Base-by-base conservation (phyloP, 768 basidiomycete genomes). In the Phanerodontia chrysosporium region DNA sequence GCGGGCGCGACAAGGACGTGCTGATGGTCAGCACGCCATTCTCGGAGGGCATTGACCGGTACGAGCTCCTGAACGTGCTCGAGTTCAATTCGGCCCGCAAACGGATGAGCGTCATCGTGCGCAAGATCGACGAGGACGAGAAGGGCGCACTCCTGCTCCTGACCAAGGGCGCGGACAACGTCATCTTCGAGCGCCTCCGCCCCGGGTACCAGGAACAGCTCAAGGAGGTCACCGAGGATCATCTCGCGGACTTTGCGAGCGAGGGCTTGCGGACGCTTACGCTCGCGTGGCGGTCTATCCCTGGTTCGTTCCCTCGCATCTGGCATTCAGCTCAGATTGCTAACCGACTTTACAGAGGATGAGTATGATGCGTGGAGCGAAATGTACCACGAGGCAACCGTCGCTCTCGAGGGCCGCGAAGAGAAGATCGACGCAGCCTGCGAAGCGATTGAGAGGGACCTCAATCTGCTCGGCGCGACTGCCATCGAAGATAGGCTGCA, bases 401-500 rank as follows among this genome's bases (percentile, higher is more conserved):
- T 90, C 12, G 75, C 90, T 0, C 74, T 97, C 45, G 88, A 95
- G 2, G 78, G 89, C 53, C 85, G 95, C 52, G 95, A 98, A 42
- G 83, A 74, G 8, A 83, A 81, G 68, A 78, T 98, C 45, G 96
- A 95, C 54, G 78, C 78, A 0, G 81, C 93, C 4, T 90, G 86
- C 14, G 84, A 85, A 59, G 86, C 90, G 70, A 81, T 98, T 58
- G 97, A 99, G 71, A 78, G 78, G 48, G 84, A 90, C 60, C 78
- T 98, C 16, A 77, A 83, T 32, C 71, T 99, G 12, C 81, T 98
- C 18, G 97, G 97, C 48, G 94, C 96, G 3, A 98, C 97, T 12
- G 97, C 95, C 46, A 99, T 99, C 64, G 97, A 99, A 74, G 97
- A 99, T 73, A 85, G 86, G 49, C 74, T 99, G n/a, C 97, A 99